Base-by-base conservation (phyloP, 768 basidiomycete genomes). In the Sistotremastrum suecicum region DNA sequence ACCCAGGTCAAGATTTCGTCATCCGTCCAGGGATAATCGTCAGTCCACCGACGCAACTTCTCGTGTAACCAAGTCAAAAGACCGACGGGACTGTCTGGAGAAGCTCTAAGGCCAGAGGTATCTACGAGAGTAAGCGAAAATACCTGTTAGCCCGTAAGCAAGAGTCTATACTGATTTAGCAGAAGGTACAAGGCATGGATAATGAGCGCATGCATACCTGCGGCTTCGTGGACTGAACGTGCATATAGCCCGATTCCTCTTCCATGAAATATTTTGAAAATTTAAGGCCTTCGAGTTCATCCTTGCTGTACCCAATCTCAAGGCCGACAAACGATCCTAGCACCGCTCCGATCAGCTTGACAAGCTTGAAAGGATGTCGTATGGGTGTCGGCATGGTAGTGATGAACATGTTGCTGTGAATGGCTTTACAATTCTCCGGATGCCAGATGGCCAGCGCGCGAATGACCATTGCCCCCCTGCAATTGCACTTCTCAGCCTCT, bases 321-420 rank as follows among this genome's bases (percentile, higher is more conserved):
- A 44, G 43, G 33, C 43, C 43, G 10, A 44, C 30, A 8, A 36
- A 34, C 7, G 34, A 34, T 37, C 35, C 6, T 9, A 33, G 8
- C 6, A 33, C 32, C 34, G 10, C 38, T n/a, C 5, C 5, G n/a
- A 44, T 36, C 20, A 20, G 20, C 20, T 20, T 53, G 32, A 53
- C 50, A 59, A 58, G 48, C 62, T 62, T 32, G 61, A 42, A 41
- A 59, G 63, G 37, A 61, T 52, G n/a, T 48, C 61, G 32, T 34
- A 44, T 44, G n/a, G 43, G 43, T 10, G 43, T 34, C 30, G 43
- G 43, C 12, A 37, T 20, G 9, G 43, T 34, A 20, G 38, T 30
- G 30, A 44, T 11, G 30, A 30, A 37, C 43, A 44, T 44, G 30
- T 44, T 44, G 10, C 34, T 44, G 38, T 44, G 43, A 6, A 37